Evolutionary conservation across 2,329 filamentous ascomycete species (phyloP), one percentile per base, ranked within the genome.

Genomic region (Trichoderma sp.): DNA sequence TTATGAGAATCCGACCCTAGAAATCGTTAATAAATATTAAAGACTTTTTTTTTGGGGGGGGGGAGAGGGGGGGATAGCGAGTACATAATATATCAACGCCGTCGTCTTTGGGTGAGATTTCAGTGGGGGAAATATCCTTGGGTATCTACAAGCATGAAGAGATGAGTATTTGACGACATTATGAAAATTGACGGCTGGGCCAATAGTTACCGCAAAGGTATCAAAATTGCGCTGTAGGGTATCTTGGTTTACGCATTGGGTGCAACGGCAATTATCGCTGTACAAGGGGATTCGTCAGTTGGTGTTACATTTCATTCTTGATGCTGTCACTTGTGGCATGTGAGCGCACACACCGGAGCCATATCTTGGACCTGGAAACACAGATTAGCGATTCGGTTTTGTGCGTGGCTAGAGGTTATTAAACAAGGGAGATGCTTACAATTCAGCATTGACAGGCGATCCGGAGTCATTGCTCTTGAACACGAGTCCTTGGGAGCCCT

Each of bases 1-100:
- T 82, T 75, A 76, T 97, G 93, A 1, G 82, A 83, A 75, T 91
- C 89, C 69, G 84, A 84, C 90, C 90, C 90, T 92, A n/a, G 25
- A 1, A 22, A 13, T 25, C 37, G 37, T 45, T 15, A 7, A n/a
- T 63, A n/a, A n/a, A n/a, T n/a, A n/a, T n/a, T n/a, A n/a, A n/a
- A n/a, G n/a, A n/a, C n/a, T n/a, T n/a, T n/a, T n/a, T n/a, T n/a
- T n/a, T n/a, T n/a, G n/a, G n/a, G n/a, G n/a, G n/a, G n/a, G n/a
- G n/a, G n/a, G n/a, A 12, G 72, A 68, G 56, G 12, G 6, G 12
- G n/a, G 12, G 34, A 29, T 19, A 2, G 32, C 34, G 48, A 72
- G 67, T 75, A 80, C 79, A 81, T 53, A 75, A 69, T 10, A 81
- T 72, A 29, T 76, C 73, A 7, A 81, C 72, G 2, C 77, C 74